Evolutionary conservation across 2,329 filamentous ascomycete species (phyloP).

Genomic region (Cercospora canescens): DNA sequence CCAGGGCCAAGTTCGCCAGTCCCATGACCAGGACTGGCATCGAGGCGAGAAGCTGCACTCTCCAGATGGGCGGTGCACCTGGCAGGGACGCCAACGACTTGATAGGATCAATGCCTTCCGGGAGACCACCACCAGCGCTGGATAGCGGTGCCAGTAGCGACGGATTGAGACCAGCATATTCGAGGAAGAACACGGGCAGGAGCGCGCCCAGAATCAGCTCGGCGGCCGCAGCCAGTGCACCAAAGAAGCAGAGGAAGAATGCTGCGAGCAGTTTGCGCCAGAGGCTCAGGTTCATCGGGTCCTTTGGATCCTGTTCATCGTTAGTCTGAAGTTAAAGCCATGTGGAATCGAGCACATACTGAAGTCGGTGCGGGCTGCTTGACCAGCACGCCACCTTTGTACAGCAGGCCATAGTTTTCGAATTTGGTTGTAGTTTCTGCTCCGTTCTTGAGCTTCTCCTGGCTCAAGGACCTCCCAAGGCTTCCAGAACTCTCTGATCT

Average conservation of each 20-base stretch:
- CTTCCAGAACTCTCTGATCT: background rate
- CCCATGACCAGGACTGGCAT: constrained; percentile 35
- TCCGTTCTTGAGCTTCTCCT: constrained; percentile 12
- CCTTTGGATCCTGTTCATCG: constrained; percentile 16
- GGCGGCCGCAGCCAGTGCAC: constrained; percentile 32
- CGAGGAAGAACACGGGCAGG: constrained; percentile 33
- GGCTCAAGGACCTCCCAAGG: constrained; percentile 2
- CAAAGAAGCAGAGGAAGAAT: constrained; percentile 25
- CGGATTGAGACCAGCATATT: constrained; percentile 29
- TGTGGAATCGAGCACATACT: constrained; percentile 2
- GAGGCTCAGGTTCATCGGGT: constrained; percentile 22
- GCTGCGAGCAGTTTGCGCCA: constrained; percentile 20
- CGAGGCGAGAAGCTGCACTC: constrained; percentile 32
- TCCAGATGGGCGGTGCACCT: constrained; percentile 32
- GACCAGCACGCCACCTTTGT: constrained; percentile 14
- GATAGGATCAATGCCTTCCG: constrained; percentile 24
- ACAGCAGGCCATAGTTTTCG: constrained; percentile 19
- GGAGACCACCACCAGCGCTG: constrained; percentile 16
- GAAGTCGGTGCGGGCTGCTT: constrained; percentile 17
- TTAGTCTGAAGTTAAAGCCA: background rate
- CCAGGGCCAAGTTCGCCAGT: constrained; percentile 30
- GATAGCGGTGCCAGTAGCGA: constrained; percentile 15
- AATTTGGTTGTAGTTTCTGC: constrained; percentile 4
- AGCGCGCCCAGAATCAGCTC: constrained; percentile 34
- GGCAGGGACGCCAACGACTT: constrained; percentile 22